Base-by-base conservation (phyloP, 2,329 filamentous ascomycete species). In the Neonectria coccinea region DNA sequence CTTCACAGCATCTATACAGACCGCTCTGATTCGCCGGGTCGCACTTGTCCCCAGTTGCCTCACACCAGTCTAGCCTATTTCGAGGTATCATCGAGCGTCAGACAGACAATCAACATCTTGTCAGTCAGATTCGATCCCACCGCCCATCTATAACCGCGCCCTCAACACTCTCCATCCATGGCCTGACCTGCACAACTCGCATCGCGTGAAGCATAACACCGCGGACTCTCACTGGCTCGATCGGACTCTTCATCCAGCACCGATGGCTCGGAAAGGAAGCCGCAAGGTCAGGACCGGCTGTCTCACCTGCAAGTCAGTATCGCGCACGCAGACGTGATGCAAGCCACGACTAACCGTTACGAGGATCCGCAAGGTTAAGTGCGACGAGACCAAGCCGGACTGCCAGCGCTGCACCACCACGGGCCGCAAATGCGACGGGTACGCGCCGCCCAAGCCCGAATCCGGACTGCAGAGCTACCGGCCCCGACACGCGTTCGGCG, bases 221-320 rank as follows among this genome's bases (percentile, higher is more conserved):
- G 20, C 10, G 18, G 10, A 3, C 11, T 22, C 36, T 39, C 36
- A 39, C 36, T 39, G 36, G 36, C 36, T 45, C 42, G 10, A 8
- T 14, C 20, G 10, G 42, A 22, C 18, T 22, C 12, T 45, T 44
- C 41, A 33, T 12, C 31, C 11, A 33, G 31, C 10, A 44, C 11
- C 41, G 8, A 45, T 45, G 42, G 42, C 42, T 3, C 42, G 42
- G 22, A 20, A 22, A 45, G 42, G 42, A 45, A 45, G 42, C 11
- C 42, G 42, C 42, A 45, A 45, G 42, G 42, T 45, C 42, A 45
- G 42, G 11, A 45, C 42, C 4, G 42, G 42, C 18, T 45, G 42
- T 45, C 18, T 45, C 11, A 45, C 42, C 11, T 45, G 42, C 42
- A 45, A 45, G 42, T 22, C 8, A 45, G 42, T 14, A 11, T 12